Conservation (phyloP, 768 basidiomycete genomes). For the Lactarius akahatsu region DNA sequence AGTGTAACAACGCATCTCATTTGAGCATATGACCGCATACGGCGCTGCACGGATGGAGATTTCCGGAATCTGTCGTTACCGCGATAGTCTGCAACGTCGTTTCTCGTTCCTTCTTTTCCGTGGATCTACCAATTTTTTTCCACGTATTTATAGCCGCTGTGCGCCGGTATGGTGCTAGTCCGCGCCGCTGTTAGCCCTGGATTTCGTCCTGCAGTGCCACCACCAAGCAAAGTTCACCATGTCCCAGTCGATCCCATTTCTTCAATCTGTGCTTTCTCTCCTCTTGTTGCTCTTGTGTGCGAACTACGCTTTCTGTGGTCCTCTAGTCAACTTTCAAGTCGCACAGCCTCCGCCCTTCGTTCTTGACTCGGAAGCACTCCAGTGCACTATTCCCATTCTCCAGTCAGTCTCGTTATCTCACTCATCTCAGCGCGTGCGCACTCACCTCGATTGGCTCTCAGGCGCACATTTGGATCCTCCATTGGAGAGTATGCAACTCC, state of each 20-base stretch:
- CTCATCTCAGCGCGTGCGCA: conserved; percentile 7
- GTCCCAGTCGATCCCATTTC: not conserved
- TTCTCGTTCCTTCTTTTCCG: too few species aligned
- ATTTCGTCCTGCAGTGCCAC: not conserved
- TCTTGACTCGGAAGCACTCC: conserved; percentile 42
- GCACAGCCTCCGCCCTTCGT: conserved; percentile 73
- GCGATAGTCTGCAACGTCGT: too few species aligned
- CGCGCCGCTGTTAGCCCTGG: not conserved
- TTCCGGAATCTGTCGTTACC: too few species aligned
- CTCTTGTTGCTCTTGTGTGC: conserved; percentile 17
- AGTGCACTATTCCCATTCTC: conserved; percentile 66
- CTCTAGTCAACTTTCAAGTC: conserved; percentile 63
- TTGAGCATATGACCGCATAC: too few species aligned
- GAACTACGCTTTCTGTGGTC: conserved; percentile 30
- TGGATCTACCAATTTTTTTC: too few species aligned
- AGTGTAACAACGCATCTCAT: too few species aligned
- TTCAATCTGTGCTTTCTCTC: not conserved
- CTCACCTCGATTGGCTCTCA: conserved; percentile 31
- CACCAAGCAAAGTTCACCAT: not conserved
- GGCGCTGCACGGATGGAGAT: too few species aligned
- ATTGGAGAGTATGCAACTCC: conserved; percentile 56
- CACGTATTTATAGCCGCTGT: too few species aligned
- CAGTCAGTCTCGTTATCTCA: conserved; percentile 44
- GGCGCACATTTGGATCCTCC: too few species aligned
- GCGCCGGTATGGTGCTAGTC: not conserved